phyloP scores from a whole-genome alignment of 345 rosid genomes.

The Sonneratia caseolaris region DNA sequence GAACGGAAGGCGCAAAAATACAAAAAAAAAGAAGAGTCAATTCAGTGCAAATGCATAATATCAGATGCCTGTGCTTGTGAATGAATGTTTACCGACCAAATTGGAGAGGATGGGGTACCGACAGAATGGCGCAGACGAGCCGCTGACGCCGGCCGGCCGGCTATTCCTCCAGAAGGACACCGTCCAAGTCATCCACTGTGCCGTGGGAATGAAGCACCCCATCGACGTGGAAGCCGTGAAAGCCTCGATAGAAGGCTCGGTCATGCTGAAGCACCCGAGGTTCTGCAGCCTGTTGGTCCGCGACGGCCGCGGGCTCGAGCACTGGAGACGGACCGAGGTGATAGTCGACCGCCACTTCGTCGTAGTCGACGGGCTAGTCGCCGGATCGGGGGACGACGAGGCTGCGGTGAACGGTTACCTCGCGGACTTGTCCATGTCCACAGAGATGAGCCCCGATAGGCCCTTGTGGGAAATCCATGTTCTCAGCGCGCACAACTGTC shows the following conservation, averaged over 20 bases:
- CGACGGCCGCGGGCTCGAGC: slow-evolving; percentile 30
- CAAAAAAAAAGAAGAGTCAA: no score
- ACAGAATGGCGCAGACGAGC: slow-evolving; percentile 20
- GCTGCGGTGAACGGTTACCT: slow-evolving; percentile 27
- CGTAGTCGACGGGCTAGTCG: slow-evolving; percentile 8
- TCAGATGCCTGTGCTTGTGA: no score
- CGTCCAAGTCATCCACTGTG: slow-evolving; percentile 38
- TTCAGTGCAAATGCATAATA: no score
- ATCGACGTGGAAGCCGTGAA: slow-evolving; percentile 20
- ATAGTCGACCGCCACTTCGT: slow-evolving; percentile 32
- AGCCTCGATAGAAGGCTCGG: slow-evolving; percentile 16
- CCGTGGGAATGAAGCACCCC: slow-evolving; percentile 20
- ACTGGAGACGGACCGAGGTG: slow-evolving; percentile 35
- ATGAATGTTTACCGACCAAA: no score
- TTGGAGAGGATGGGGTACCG: not conserved
- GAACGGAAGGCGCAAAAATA: no score
- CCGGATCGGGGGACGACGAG: slow-evolving; percentile 2
- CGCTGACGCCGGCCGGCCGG: slow-evolving; percentile 46
- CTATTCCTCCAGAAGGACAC: slow-evolving; percentile 35
- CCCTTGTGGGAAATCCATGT: slow-evolving; percentile 48
- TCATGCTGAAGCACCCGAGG: slow-evolving; percentile 40
- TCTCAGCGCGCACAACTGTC: slow-evolving; percentile 21
- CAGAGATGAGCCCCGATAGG: slow-evolving; percentile 1
- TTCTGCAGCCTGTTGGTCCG: slow-evolving; percentile 38
- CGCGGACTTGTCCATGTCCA: slow-evolving; percentile 21